A percentile compares a stretch with the other conserved stretches of the same genome.
Evolutionary conservation across 768 basidiomycete species (phyloP).

Genomic region (Suillus spraguei): DNA sequence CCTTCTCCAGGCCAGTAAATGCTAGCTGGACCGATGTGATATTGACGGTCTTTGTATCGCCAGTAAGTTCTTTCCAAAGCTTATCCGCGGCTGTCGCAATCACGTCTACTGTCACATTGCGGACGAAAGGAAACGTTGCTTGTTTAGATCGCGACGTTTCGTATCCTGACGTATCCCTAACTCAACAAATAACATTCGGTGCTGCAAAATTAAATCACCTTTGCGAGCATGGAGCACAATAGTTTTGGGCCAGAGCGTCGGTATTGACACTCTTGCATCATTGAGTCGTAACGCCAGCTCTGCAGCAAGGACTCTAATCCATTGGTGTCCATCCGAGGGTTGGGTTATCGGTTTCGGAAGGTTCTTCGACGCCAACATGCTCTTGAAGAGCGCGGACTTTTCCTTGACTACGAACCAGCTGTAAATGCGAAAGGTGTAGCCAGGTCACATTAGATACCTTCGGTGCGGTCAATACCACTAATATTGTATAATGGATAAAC

Average conservation of each 20-base stretch:
- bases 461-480: conserved; percentile 85
- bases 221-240: conserved; percentile 78
- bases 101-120: conserved; percentile 71
- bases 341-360: conserved; percentile 77
- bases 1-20: conserved; percentile 76
- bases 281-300: conserved; percentile 85
- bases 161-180: conserved; percentile 50
- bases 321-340: conserved; percentile 77
- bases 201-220: conserved; percentile 42
- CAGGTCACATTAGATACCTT: conserved; percentile 54
- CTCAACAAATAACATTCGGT: neutral
- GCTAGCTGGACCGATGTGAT: conserved; percentile 72
- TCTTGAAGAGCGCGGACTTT: conserved; percentile 78
- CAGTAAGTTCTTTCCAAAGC: conserved; percentile 88
- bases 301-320: conserved; percentile 90
- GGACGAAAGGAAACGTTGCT: conserved; percentile 82
- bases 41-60: conserved; percentile 54
- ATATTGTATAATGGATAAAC: conserved; percentile 7
- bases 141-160: conserved; percentile 78
- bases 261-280: conserved; percentile 72
- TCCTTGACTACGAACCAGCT: conserved; percentile 68
- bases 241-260: conserved; percentile 90
- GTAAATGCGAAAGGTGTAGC: conserved; percentile 12
- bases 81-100: conserved; percentile 77
- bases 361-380: conserved; percentile 97